Percentiles rank a stretch among this genome's conserved stretches.
phyloP scores from a whole-genome alignment of 2,329 filamentous ascomycete species.

The Diplocarpon rosae region DNA sequence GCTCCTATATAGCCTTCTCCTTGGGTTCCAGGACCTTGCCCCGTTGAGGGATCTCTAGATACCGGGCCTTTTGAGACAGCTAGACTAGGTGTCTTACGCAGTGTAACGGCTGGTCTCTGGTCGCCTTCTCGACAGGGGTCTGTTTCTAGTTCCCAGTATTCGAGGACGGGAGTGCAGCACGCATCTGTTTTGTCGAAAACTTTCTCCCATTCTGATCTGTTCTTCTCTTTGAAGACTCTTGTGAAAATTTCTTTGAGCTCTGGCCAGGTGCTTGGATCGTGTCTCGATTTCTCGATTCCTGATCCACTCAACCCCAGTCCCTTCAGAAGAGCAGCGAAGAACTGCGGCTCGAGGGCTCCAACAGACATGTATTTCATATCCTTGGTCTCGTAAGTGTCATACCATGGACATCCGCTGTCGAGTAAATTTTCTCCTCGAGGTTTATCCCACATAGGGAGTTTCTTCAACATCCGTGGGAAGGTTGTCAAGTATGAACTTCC shows the following conservation, averaged over 20 bases:
- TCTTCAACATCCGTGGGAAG: conserved; percentile 59
- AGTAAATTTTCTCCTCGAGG: conserved; percentile 66
- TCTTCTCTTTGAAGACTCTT: conserved; percentile 54
- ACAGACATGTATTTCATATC: conserved; percentile 76
- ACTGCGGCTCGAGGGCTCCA: conserved; percentile 82
- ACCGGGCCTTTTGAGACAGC: conserved; percentile 41
- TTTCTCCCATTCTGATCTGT: conserved; percentile 68
- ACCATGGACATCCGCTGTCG: conserved; percentile 79
- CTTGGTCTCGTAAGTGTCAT: conserved; percentile 77
- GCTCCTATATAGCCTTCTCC: conserved; percentile 56
- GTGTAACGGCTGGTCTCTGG: conserved; percentile 57
- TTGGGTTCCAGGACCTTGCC: conserved; percentile 53
- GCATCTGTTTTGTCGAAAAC: conserved; percentile 88
- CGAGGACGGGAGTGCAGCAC: conserved; percentile 80
- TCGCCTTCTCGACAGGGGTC: conserved; percentile 46
- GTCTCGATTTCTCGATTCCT: conserved; percentile 41
- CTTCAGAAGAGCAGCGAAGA: conserved; percentile 58
- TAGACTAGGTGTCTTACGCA: conserved; percentile 58
- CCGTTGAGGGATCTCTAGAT: conserved; percentile 28
- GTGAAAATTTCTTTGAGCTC: conserved; percentile 51
- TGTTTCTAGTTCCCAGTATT: conserved; percentile 57
- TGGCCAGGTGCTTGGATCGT: conserved; percentile 57
- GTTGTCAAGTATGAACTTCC: conserved; percentile 69
- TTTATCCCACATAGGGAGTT: conserved; percentile 49
- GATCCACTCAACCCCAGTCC: conserved; percentile 49